Conservation (phyloP, 2,329 filamentous ascomycete species). For the Trichoderma atrobrunneum region DNA sequence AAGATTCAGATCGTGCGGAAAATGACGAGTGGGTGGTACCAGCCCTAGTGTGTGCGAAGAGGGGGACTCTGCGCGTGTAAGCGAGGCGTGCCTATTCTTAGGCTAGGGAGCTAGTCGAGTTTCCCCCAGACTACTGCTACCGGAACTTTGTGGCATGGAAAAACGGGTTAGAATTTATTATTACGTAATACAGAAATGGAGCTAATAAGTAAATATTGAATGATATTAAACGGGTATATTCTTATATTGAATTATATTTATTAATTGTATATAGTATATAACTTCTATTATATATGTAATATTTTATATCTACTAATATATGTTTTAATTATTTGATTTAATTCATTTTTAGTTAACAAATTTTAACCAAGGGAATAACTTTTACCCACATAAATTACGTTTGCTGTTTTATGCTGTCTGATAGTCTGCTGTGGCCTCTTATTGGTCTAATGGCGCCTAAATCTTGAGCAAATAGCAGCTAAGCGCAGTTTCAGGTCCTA, state of each 20-base stretch:
- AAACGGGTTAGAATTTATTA: background rate
- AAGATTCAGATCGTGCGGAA: constrained; percentile 16
- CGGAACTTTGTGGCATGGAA: background rate
- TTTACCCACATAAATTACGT: background rate
- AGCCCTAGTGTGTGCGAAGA: constrained; percentile 15
- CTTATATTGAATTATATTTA: background rate
- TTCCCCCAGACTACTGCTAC: background rate
- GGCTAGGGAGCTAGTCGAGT: background rate
- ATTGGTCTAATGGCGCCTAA: background rate
- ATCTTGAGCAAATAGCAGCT: background rate
- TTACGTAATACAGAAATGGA: background rate
- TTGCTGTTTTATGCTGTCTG: background rate
- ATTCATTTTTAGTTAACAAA: background rate
- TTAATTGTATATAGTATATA: too few relatives aligned
- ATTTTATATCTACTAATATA: background rate
- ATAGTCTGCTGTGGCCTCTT: background rate
- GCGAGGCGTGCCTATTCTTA: constrained; percentile 4
- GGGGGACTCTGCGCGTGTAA: constrained; percentile 8
- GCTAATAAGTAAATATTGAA: background rate
- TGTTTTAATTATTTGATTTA: background rate
- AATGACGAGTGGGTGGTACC: constrained; percentile 12
- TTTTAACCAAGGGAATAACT: background rate
- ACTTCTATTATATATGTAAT: too few relatives aligned
- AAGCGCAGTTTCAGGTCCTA: background rate
- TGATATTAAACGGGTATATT: background rate